Conservation (phyloP, 495 filamentous ascomycete species). For the Xylaria intraflava region DNA sequence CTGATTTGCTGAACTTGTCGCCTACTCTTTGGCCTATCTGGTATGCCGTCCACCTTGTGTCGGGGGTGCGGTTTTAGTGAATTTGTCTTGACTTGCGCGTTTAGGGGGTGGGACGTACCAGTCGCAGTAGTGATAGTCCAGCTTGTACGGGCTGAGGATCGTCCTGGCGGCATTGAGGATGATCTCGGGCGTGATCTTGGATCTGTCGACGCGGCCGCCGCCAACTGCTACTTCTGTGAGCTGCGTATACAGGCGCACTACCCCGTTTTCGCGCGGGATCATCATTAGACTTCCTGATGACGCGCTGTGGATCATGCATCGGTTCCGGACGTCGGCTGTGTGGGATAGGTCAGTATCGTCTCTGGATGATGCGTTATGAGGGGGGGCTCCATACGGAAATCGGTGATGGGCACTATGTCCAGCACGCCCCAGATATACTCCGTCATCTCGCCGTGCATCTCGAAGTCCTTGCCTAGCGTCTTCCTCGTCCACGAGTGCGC, state of each 20-base stretch:
- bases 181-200: conserved; percentile 50
- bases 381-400: conserved; percentile 46
- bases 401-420: conserved; percentile 58
- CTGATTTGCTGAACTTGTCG: conserved; percentile 51
- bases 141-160: conserved; percentile 55
- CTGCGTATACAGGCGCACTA: conserved; percentile 63
- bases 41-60: conserved; percentile 39
- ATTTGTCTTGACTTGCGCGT: background rate
- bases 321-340: conserved; percentile 58
- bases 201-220: conserved; percentile 37
- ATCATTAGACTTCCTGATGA: conserved; percentile 59
- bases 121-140: conserved; percentile 55
- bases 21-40: conserved; percentile 70
- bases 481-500: conserved; percentile 56
- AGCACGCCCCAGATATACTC: conserved; percentile 63
- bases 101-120: conserved; percentile 33
- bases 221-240: conserved; percentile 47
- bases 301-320: conserved; percentile 61
- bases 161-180: conserved; percentile 54
- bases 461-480: conserved; percentile 44
- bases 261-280: conserved; percentile 60
- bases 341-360: background rate
- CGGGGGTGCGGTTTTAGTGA: background rate
- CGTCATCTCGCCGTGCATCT: conserved; percentile 55
- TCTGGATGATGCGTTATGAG: background rate